Percentiles rank a stretch among this genome's conserved stretches.
Conservation (phyloP, 345 rosid species). For the Angophora floribunda region DNA sequence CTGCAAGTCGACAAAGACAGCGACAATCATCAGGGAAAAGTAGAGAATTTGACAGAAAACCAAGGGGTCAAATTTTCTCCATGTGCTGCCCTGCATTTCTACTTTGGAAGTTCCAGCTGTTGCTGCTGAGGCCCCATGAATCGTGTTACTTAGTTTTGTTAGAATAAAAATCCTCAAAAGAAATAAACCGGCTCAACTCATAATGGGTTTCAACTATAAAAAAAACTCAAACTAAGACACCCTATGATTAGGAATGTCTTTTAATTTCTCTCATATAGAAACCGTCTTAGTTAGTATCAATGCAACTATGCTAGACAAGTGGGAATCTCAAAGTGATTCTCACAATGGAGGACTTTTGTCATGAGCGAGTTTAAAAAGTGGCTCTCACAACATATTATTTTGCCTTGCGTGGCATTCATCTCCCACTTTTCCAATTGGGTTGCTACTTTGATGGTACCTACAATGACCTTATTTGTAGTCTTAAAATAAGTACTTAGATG, state of each 20-base stretch:
- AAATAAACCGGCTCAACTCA: not conserved
- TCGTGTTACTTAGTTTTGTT: not conserved
- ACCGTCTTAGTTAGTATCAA: not conserved
- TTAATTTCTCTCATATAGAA: not conserved
- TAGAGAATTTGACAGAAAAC: not conserved
- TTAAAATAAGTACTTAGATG: no score
- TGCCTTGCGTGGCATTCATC: not conserved
- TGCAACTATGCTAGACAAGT: not conserved
- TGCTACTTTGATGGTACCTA: not conserved
- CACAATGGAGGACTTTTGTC: not conserved
- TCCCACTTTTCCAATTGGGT: not conserved
- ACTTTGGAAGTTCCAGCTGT: not conserved
- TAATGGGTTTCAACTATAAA: no score
- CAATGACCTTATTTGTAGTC: not conserved
- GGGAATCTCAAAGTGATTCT: not conserved
- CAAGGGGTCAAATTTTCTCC: not conserved
- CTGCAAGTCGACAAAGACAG: not conserved
- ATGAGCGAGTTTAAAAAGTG: not conserved
- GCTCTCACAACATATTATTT: not conserved
- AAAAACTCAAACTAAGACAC: not conserved
- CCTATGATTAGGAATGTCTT: not conserved
- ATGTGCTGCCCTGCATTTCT: not conserved
- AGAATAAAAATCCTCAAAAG: not conserved
- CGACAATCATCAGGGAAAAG: not conserved
- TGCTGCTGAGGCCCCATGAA: not conserved